These are phyloP conservation scores for Apophysomyces sp. DNA, from an alignment of 371 early-diverging fungal species.

Conservation along the genomic window DNA sequence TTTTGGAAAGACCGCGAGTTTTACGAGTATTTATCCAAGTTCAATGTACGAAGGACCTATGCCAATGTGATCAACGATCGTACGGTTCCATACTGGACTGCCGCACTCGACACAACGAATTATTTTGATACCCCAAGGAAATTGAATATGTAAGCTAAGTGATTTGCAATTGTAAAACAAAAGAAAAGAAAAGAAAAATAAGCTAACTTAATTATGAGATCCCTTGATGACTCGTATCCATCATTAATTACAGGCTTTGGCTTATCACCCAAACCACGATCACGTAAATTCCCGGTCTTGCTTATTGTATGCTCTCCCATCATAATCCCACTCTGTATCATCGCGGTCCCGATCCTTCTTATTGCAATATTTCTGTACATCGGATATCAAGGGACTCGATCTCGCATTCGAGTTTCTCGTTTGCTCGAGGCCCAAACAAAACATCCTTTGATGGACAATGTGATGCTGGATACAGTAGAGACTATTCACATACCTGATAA, in stretches of 20 bases:
- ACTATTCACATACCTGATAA: constrained; percentile 7
- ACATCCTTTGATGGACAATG: constrained; percentile 10
- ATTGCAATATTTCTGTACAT: constrained; percentile 14
- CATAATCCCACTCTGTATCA: not conserved
- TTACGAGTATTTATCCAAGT: constrained; percentile 50
- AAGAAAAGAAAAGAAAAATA: too few relatives aligned
- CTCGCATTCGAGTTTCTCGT: constrained; percentile 24
- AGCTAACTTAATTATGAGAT: not conserved
- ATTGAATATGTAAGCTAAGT: constrained; percentile 46
- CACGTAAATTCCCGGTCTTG: not conserved
- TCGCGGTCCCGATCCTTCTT: constrained; percentile 11
- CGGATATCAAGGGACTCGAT: constrained; percentile 27
- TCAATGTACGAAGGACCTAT: constrained; percentile 51
- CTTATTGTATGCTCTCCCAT: constrained; percentile 5
- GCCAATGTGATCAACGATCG: constrained; percentile 75
- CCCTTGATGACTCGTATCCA: constrained; percentile 11
- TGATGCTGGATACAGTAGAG: constrained; percentile 15
- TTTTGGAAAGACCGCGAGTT: constrained; percentile 34
- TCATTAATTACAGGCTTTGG: constrained; percentile 12
- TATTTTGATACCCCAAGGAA: constrained; percentile 46
- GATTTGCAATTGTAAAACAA: too few relatives aligned
- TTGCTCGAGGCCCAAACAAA: constrained; percentile 1
- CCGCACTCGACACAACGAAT: constrained; percentile 53
- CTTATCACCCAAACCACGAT: not conserved
- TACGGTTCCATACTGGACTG: constrained; percentile 69